phyloP scores from a whole-genome alignment of 441 rosid species.

The Populus tomentosa region DNA sequence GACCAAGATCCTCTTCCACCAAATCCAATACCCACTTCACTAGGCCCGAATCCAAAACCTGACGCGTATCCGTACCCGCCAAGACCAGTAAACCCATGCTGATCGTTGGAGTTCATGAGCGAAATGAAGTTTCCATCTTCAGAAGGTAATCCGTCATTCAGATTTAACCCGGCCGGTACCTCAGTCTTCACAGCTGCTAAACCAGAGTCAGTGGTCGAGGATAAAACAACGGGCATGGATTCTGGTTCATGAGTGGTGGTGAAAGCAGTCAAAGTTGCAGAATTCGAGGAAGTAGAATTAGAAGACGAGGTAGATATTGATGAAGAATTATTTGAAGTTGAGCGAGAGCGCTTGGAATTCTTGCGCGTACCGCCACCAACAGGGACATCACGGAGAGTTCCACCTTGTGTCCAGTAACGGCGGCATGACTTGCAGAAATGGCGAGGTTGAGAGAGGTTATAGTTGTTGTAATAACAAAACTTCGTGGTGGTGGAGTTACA shows the following conservation, averaged over 20 bases:
- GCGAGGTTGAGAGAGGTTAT: conserved; percentile 60
- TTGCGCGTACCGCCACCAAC: conserved; percentile 60
- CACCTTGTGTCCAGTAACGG: conserved; percentile 71
- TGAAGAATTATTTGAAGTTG: conserved; percentile 5
- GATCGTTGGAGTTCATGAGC: conserved; percentile 26
- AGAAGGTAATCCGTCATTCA: conserved; percentile 23
- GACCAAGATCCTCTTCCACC: conserved; percentile 35
- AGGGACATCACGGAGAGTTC: conserved; percentile 59
- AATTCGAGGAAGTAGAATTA: neutral
- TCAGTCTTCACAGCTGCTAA: neutral
- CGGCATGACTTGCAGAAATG: conserved; percentile 66
- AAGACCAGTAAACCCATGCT: conserved; percentile 24
- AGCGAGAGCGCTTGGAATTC: conserved; percentile 47
- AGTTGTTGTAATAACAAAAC: conserved; percentile 64
- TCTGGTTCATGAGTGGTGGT: conserved; percentile 23
- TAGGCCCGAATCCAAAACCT: conserved; percentile 34
- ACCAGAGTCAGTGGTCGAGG: neutral
- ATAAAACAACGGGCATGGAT: neutral
- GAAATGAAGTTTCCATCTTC: conserved; percentile 32
- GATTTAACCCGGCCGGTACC: conserved; percentile 21
- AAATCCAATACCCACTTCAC: conserved; percentile 34
- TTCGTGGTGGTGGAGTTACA: conserved; percentile 50
- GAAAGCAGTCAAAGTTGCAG: conserved; percentile 9
- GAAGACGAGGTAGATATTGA: conserved; percentile 16
- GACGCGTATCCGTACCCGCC: conserved; percentile 34